Percentiles rank a stretch among this genome's conserved stretches.
These are phyloP conservation scores for Malassezia obtusa DNA, from an alignment of 1,284 basidiomycete species.

Conservation along the genomic window DNA sequence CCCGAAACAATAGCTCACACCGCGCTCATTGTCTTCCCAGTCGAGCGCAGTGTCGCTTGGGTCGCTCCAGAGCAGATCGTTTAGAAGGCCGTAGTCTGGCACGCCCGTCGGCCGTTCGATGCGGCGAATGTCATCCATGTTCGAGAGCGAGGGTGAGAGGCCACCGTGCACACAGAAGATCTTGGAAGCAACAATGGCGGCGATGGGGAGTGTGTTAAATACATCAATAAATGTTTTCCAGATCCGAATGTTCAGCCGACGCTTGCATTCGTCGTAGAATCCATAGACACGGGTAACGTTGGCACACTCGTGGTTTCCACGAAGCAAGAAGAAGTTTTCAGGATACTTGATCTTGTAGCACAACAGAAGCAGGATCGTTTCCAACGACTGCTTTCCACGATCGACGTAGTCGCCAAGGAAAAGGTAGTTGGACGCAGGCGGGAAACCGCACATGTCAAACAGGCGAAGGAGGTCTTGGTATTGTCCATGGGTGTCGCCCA, in stretches of 20 bases:
- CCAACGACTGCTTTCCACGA: slow-evolving; percentile 92
- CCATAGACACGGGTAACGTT: slow-evolving; percentile 99
- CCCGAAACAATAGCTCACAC: slow-evolving; percentile 99
- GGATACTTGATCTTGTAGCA: slow-evolving; percentile 98
- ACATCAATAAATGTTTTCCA: slow-evolving; percentile 99
- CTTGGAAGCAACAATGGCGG: slow-evolving; percentile 95
- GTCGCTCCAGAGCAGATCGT: slow-evolving; percentile 96
- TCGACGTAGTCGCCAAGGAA: slow-evolving; percentile 99
- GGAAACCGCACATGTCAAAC: slow-evolving; percentile 99
- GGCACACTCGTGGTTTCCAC: slow-evolving; percentile 98
- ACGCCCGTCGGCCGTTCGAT: slow-evolving; percentile 98
- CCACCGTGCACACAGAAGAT: slow-evolving; percentile 99
- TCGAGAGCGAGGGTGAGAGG: slow-evolving; percentile 88
- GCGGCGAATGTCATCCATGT: slow-evolving; percentile 98
- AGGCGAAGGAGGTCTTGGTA: slow-evolving; percentile 95
- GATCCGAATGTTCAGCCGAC: slow-evolving; percentile 97
- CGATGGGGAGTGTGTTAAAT: slow-evolving; percentile 97
- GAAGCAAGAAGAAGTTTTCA: slow-evolving; percentile 95
- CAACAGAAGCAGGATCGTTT: slow-evolving; percentile 88
- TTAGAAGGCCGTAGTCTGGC: slow-evolving; percentile 95
- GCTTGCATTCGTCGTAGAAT: slow-evolving; percentile 99
- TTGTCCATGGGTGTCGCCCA: slow-evolving; percentile 97
- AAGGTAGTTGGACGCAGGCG: slow-evolving; percentile 91
- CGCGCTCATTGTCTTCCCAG: slow-evolving; percentile 99
- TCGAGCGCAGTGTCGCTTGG: slow-evolving; percentile 93